Base-by-base conservation (phyloP, 352 stramenopile genomes). In the Phytophthora sojae region DNA sequence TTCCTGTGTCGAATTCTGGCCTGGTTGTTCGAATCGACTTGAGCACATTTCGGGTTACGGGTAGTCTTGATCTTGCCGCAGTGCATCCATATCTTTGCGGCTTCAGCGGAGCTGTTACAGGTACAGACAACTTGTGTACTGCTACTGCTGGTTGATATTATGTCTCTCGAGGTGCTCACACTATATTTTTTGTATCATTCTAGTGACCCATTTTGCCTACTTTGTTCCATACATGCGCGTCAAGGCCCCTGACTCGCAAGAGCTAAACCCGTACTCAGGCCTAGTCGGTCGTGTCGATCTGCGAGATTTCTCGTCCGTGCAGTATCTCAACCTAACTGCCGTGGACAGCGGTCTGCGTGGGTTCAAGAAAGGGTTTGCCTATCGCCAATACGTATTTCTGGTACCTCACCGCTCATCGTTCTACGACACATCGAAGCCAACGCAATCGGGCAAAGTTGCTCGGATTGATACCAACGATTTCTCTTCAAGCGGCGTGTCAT, bases 391-490 rank as follows among this genome's bases (percentile, higher is more conserved):
- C 35, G 83, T 93, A 2, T 79, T 94, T 53, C 57, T 94, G 19
- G 82, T 91, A 2, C 88, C 86, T 4, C 78, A 90, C 54, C 82
- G 86, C 6, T 69, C 66, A 0, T 21, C 57, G 17, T 86, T 74
- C 26, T 84, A 79, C 58, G 57, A 66, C 2, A 56, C 67, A 9
- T 61, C 54, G 0, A 55, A 71, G 4, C 30, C 59, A 1, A 75
- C 75, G 29, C 67, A 77, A 12, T 88, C 86, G 0, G 88, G 88
- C 5, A 94, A 92, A 66, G 80, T 95, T 26, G 88, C 77, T 25
- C 82, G 85, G 15, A 82, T 95, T 37, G 83, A 95, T 63, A 93
- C 82, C 0, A 87, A 68, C 50, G 69, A 89, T n/a, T 95, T 95
- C 66, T 71, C 78, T 30, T 53, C 64, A 0, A 68, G 50, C 21